Conservation (phyloP, 225 moss, liverwort and hornwort species). For the Straminergon stramineum region DNA sequence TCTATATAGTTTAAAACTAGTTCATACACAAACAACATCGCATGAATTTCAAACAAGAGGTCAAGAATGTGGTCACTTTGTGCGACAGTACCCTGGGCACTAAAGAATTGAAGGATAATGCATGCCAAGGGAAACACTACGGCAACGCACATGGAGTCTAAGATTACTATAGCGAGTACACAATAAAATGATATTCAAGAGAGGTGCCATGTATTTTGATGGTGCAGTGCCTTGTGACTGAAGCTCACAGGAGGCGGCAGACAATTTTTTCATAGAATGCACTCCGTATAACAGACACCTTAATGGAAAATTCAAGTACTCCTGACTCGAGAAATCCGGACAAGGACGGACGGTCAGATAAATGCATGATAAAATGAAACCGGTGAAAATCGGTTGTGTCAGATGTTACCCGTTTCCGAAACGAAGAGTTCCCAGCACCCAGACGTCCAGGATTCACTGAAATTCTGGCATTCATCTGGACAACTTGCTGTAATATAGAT, state of each 20-base stretch:
- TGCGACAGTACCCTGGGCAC: background rate
- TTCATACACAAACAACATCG: background rate
- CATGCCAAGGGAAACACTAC: background rate
- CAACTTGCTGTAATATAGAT: background rate
- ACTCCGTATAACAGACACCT: background rate
- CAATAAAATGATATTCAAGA: background rate
- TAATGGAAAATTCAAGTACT: background rate
- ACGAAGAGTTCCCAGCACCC: background rate
- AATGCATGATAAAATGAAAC: background rate
- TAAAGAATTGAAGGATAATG: background rate
- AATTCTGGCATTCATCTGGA: background rate
- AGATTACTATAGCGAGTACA: background rate
- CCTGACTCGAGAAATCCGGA: background rate
- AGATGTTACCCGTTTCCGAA: background rate
- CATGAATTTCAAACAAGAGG: background rate
- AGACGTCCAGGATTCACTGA: background rate
- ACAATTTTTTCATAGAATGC: background rate
- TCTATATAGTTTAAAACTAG: background rate
- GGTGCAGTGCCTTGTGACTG: background rate
- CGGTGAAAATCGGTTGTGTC: background rate
- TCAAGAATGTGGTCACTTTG: background rate
- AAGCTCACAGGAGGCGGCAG: background rate
- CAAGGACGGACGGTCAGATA: background rate
- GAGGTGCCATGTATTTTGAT: background rate
- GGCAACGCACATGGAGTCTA: too few species aligned